Evolutionary conservation across 2,329 filamentous ascomycete species (phyloP).

Genomic region (Sporothrix inflata): DNA sequence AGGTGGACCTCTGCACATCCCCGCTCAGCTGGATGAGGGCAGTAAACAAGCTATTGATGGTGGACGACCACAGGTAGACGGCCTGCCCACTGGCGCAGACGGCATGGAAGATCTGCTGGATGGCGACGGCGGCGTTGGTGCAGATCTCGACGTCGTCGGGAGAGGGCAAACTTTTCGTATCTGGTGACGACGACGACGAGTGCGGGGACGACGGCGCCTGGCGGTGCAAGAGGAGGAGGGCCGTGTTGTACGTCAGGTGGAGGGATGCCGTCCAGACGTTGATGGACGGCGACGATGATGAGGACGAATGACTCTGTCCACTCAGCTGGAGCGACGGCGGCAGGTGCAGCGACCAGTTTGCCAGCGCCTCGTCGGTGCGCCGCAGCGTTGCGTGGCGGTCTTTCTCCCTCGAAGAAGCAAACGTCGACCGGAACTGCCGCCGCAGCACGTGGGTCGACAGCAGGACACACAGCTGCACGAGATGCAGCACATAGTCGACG

Average conservation of each 20-base stretch:
- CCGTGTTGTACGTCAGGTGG: slow-evolving; percentile 21
- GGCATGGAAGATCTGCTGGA: slow-evolving; percentile 18
- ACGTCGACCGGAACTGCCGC: background rate
- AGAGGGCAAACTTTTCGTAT: background rate
- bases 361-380: slow-evolving; percentile 16
- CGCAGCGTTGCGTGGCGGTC: background rate
- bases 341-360: slow-evolving; percentile 12
- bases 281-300: background rate
- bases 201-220: background rate
- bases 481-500: slow-evolving; percentile 9
- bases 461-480: background rate
- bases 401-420: background rate
- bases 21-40: slow-evolving; percentile 16
- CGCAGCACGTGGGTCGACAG: slow-evolving; percentile 6
- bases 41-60: slow-evolving; percentile 15
- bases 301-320: background rate
- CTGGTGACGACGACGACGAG: background rate
- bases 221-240: slow-evolving; percentile 8
- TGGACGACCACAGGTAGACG: slow-evolving; percentile 6
- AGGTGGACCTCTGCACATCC: slow-evolving; percentile 11
- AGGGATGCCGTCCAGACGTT: slow-evolving; percentile 12
- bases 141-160: slow-evolving; percentile 18
- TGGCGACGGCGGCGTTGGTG: slow-evolving; percentile 11
- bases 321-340: slow-evolving; percentile 13
- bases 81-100: slow-evolving; percentile 16